Conservation (phyloP, 2,329 filamentous ascomycete genomes). For the Cladorrhinum sp. region DNA sequence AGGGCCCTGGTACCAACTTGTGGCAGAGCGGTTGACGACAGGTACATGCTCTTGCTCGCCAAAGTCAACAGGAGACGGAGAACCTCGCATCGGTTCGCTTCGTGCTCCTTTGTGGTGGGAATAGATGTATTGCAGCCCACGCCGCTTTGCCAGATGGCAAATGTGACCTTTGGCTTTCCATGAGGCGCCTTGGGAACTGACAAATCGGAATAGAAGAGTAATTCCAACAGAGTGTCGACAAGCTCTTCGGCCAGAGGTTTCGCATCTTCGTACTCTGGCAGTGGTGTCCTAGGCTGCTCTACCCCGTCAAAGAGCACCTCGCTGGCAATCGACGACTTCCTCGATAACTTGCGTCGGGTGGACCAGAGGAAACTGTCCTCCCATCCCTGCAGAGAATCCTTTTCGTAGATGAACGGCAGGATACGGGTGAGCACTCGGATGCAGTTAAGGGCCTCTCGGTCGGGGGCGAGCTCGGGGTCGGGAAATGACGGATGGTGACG, state of each 20-base stretch:
- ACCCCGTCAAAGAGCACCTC: slow-evolving; percentile 85
- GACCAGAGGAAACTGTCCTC: slow-evolving; percentile 94
- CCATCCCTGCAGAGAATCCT: slow-evolving; percentile 77
- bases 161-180: slow-evolving; percentile 76
- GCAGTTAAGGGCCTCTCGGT: slow-evolving; percentile 91
- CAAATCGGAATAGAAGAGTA: slow-evolving; percentile 89
- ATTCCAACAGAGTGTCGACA: slow-evolving; percentile 81
- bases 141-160: slow-evolving; percentile 96
- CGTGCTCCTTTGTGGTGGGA: slow-evolving; percentile 84
- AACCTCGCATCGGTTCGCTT: slow-evolving; percentile 90
- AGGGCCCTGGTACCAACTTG: slow-evolving; percentile 79
- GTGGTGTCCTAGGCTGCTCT: slow-evolving; percentile 45
- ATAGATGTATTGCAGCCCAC: slow-evolving; percentile 91
- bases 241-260: slow-evolving; percentile 91
- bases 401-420: slow-evolving; percentile 88
- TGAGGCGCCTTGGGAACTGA: slow-evolving; percentile 72
- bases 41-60: slow-evolving; percentile 90
- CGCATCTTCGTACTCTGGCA: slow-evolving; percentile 71
- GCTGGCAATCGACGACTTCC: slow-evolving; percentile 60
- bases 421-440: slow-evolving; percentile 86
- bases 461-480: slow-evolving; percentile 77
- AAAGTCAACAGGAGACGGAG: slow-evolving; percentile 81
- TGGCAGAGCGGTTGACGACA: slow-evolving; percentile 74
- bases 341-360: slow-evolving; percentile 66
- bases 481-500: slow-evolving; percentile 90